A percentile compares a stretch with the other conserved stretches of the same genome.
Conservation (phyloP, 2,329 filamentous ascomycete species). For the Clonostachys chloroleuca region DNA sequence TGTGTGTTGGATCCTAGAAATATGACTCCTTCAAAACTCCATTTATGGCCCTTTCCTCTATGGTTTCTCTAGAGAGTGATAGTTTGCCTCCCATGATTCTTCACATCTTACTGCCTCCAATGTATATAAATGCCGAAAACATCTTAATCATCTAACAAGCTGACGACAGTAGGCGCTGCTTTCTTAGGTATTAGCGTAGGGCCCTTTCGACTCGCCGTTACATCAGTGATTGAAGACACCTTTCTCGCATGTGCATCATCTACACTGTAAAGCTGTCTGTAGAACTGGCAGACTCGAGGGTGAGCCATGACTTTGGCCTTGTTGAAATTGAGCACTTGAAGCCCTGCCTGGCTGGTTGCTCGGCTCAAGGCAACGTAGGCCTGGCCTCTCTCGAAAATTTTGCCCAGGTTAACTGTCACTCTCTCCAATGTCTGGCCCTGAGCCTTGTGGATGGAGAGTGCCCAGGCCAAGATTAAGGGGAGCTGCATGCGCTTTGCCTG, state of each 20-base stretch:
- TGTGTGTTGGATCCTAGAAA: too few species aligned
- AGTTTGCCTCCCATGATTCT: too few species aligned
- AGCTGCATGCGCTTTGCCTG: constrained; percentile 81
- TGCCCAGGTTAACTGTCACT: constrained; percentile 89
- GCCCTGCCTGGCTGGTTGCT: constrained; percentile 79
- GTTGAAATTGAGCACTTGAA: constrained; percentile 87
- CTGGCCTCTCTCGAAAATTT: constrained; percentile 94
- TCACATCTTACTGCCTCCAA: too few species aligned
- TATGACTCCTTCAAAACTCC: too few species aligned
- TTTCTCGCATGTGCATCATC: constrained; percentile 43
- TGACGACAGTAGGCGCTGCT: not conserved
- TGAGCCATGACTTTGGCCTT: constrained; percentile 93
- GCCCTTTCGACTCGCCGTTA: constrained; percentile 27
- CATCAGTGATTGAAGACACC: constrained; percentile 28
- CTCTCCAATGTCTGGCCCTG: constrained; percentile 91
- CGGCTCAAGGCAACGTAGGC: constrained; percentile 95
- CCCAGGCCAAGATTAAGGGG: constrained; percentile 93
- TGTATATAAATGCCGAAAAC: too few species aligned
- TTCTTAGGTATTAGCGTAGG: constrained; percentile 9
- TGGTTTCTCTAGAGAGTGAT: too few species aligned
- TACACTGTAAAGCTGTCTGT: constrained; percentile 73
- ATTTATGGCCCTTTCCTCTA: too few species aligned
- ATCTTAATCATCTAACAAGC: too few species aligned
- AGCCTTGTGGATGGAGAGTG: constrained; percentile 95
- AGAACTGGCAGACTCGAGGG: constrained; percentile 79